These are phyloP conservation scores for Trichoderma simmonsii DNA, from an alignment of 2,329 filamentous ascomycete genomes.

Conservation along the genomic window DNA sequence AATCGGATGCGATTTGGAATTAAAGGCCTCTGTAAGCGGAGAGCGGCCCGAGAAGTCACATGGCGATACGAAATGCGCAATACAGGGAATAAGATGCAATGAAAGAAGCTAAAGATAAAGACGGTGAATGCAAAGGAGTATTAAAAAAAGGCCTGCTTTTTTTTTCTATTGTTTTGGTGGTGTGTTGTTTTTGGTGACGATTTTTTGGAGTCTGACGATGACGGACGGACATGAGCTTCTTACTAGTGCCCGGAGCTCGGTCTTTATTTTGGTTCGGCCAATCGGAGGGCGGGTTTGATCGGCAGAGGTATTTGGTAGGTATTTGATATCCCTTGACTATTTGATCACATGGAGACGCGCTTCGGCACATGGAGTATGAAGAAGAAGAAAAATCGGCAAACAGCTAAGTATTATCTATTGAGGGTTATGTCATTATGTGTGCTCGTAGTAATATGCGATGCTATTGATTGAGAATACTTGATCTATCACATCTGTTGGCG, in stretches of 20 bases:
- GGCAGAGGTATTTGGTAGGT: not conserved
- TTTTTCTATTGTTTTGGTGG: not conserved
- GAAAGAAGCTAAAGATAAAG: not conserved
- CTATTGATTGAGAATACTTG: not conserved
- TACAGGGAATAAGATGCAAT: not conserved
- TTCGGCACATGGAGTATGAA: not conserved
- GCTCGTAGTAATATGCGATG: too few relatives aligned
- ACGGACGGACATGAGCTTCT: not conserved
- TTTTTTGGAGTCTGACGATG: not conserved
- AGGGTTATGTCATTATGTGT: too few relatives aligned
- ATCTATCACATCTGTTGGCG: not conserved
- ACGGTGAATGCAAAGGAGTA: not conserved
- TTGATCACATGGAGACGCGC: conserved; percentile 11
- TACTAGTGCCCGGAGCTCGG: not conserved
- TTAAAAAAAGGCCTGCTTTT: not conserved
- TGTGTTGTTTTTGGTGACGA: not conserved
- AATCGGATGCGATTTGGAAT: not conserved
- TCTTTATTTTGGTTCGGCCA: not conserved
- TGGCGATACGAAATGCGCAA: conserved; percentile 1
- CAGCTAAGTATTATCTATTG: not conserved
- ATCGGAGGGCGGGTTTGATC: not conserved
- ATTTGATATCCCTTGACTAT: conserved; percentile 1
- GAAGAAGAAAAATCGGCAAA: not conserved
- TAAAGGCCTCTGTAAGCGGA: not conserved
- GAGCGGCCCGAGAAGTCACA: not conserved